Conservation (phyloP, 23 red algal genomes). For the Gracilaria gracilis region DNA sequence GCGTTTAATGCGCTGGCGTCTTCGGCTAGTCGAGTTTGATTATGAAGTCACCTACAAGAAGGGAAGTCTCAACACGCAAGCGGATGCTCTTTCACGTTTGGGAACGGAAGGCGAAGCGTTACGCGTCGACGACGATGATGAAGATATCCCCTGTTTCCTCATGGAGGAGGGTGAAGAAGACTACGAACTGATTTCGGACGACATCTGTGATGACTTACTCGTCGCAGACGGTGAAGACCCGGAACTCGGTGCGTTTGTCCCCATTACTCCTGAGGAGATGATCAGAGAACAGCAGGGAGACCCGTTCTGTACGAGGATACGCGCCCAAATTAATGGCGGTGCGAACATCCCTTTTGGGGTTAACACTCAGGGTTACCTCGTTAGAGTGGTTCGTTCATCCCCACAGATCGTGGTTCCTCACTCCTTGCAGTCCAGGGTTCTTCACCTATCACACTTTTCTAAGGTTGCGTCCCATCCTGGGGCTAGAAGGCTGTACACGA, state of each 20-base stretch:
- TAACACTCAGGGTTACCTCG: background rate
- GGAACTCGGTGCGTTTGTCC: background rate
- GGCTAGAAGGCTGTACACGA: background rate
- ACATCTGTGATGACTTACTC: background rate
- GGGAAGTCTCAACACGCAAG: background rate
- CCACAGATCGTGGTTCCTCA: constrained; percentile 18
- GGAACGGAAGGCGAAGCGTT: background rate
- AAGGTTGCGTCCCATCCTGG: background rate
- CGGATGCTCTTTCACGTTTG: background rate
- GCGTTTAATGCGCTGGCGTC: background rate
- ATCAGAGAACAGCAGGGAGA: background rate
- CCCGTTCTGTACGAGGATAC: constrained; percentile 1
- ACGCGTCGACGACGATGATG: background rate
- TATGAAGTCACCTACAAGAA: background rate
- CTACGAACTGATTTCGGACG: background rate
- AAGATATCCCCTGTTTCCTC: background rate
- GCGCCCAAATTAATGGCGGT: constrained; percentile 4
- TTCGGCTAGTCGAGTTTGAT: background rate
- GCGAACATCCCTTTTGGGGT: background rate
- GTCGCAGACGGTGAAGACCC: background rate
- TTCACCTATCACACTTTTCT: background rate
- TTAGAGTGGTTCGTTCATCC: background rate
- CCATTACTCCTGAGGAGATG: background rate
- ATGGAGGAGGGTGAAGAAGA: background rate
- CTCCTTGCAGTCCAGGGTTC: background rate